Conservation (phyloP, 192 early-diverging fungal species). For the Lobosporangium transversale region DNA sequence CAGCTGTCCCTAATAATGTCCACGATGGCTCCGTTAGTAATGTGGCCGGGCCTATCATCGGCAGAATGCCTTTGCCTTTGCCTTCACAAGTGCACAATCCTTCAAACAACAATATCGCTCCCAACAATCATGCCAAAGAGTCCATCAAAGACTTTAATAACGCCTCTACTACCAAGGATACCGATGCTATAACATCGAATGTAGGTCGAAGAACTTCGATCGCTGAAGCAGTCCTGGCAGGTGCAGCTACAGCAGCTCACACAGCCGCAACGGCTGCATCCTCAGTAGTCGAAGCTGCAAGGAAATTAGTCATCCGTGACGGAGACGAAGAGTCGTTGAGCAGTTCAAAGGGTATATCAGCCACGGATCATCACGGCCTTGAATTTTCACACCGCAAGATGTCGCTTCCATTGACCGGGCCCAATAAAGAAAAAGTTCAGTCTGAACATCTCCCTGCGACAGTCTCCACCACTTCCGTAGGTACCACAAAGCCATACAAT, state of each 20-base stretch:
- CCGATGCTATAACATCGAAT: too few relatives aligned
- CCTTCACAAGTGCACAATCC: neutral
- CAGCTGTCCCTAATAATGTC: neutral
- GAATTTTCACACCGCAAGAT: slow-evolving; percentile 21
- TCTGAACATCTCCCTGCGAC: neutral
- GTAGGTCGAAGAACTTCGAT: slow-evolving; percentile 7
- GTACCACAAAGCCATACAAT: neutral
- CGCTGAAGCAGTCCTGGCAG: slow-evolving; percentile 11
- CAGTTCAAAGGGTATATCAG: neutral
- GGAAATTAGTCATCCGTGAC: slow-evolving; percentile 5
- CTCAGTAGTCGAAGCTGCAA: slow-evolving; percentile 10
- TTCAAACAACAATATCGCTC: neutral
- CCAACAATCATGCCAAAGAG: neutral
- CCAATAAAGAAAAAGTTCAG: neutral
- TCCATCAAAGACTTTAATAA: neutral
- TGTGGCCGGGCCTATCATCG: neutral
- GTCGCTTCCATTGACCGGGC: neutral
- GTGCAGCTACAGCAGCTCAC: slow-evolving; percentile 8
- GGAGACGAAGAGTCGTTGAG: neutral
- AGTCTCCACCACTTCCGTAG: neutral
- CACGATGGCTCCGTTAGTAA: neutral
- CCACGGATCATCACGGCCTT: slow-evolving; percentile 20
- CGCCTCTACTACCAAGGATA: neutral
- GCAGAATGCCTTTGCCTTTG: too few relatives aligned
- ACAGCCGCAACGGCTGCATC: slow-evolving; percentile 2